Evolutionary conservation across 345 rosid genomes (phyloP), one percentile per base, ranked within the genome.

Genomic region (Linum trigynum): DNA sequence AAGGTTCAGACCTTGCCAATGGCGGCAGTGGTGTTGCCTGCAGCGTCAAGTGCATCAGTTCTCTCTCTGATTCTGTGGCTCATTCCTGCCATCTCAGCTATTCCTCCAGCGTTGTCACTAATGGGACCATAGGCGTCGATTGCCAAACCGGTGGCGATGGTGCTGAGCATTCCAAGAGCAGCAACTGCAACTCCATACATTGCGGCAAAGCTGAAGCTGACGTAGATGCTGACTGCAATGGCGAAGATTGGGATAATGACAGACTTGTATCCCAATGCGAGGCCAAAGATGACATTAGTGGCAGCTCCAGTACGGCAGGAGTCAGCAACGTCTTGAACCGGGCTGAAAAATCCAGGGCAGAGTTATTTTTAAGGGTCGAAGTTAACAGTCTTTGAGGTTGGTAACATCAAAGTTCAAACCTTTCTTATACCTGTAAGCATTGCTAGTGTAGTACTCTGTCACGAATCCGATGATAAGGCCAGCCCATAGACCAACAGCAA

Each of bases 121-220:
- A 86, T 84, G 15, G 92, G 89, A 55, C 92, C 89, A 16, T 86
- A 84, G 53, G 92, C 92, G 23, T 86, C 89, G 42, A 86, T 86
- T 2, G 84, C 81, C 5, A 82, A 88, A 9, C 89, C 83, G 0
- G 89, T 86, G 43, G 92, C 87, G 5, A 82, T 84, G 0, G 88
- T 86, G 14, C 91, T 86, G 36, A 86, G 84, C 91, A 86, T 86
- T 64, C 88, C 92, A 61, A 86, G 73, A 32, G 89, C 87, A 64
- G 89, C 78, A 39, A 86, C 71, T 0, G 87, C 83, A n/a, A 86
- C 79, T 32, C 92, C 92, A n/a, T 86, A 84, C 92, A 86, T 86
- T 6, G 87, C 85, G 39, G 87, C 92, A 72, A 84, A 66, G 72
- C 86, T 86, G 58, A 86, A 86, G 82, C 92, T 86, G 58, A 75